These are phyloP conservation scores for Kwoniella europaea DNA, from an alignment of 768 basidiomycete species.

Conservation along the genomic window DNA sequence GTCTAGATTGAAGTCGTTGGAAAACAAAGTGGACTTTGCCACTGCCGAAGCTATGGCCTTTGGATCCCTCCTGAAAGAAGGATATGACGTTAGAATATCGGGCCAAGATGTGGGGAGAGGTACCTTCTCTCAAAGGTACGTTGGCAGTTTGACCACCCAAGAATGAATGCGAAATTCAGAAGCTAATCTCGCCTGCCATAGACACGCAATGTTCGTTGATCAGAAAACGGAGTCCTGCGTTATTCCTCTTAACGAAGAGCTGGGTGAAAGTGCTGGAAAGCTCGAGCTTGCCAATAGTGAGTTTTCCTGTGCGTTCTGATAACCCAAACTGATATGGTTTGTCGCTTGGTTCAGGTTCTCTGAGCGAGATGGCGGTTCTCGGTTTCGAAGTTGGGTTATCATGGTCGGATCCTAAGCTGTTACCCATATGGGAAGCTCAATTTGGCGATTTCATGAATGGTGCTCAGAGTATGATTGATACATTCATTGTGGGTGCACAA, in stretches of 20 bases:
- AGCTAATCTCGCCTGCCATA: conserved; percentile 32
- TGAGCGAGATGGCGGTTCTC: conserved; percentile 88
- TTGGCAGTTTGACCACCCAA: not conserved
- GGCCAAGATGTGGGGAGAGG: conserved; percentile 93
- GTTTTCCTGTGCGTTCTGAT: conserved; percentile 30
- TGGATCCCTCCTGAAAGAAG: conserved; percentile 80
- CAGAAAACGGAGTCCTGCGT: conserved; percentile 78
- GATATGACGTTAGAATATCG: conserved; percentile 82
- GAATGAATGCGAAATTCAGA: not conserved
- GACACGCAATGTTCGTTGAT: conserved; percentile 90
- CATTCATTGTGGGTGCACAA: conserved; percentile 81
- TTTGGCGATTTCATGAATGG: conserved; percentile 96
- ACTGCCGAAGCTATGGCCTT: conserved; percentile 90
- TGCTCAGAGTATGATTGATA: conserved; percentile 86
- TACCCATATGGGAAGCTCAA: conserved; percentile 94
- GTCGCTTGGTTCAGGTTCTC: conserved; percentile 65
- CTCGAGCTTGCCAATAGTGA: conserved; percentile 86
- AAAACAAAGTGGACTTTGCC: conserved; percentile 85
- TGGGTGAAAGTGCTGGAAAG: conserved; percentile 62
- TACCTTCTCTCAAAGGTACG: conserved; percentile 78
- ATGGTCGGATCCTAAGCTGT: conserved; percentile 79
- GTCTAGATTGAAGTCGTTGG: conserved; percentile 71
- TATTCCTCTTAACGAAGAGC: conserved; percentile 72
- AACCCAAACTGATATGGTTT: not conserved
- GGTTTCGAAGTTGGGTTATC: conserved; percentile 90